Percentiles rank a stretch among this genome's conserved stretches.
Conservation (phyloP, 148 eudicot genomes). For the Cornus controversa region DNA sequence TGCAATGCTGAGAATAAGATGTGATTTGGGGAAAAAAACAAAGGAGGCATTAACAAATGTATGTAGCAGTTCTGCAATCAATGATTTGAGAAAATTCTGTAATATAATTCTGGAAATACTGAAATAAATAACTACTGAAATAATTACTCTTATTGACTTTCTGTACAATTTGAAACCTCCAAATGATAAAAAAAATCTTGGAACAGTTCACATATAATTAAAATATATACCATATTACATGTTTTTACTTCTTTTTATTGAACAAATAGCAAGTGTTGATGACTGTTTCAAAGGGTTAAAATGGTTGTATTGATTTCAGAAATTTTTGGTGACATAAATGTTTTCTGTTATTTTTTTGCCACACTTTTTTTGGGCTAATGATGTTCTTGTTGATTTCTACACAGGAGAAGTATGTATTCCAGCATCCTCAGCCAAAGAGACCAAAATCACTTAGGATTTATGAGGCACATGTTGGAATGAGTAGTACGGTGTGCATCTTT, state of each 20-base stretch:
- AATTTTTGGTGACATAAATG: background rate
- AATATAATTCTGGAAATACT: background rate
- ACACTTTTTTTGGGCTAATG: constrained; percentile 9
- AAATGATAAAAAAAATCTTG: background rate
- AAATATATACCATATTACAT: background rate
- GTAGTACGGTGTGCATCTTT: constrained; percentile 75
- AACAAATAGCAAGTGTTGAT: background rate
- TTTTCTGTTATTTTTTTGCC: background rate
- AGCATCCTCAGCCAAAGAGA: constrained; percentile 85
- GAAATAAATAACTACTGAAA: background rate
- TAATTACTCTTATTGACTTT: background rate
- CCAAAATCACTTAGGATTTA: constrained; percentile 92
- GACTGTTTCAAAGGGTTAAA: background rate
- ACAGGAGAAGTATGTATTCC: constrained; percentile 81
- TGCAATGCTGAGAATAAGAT: background rate
- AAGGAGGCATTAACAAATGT: background rate
- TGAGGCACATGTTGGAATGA: constrained; percentile 96
- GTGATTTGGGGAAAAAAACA: background rate
- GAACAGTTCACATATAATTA: background rate
- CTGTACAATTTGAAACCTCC: background rate
- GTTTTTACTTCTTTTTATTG: background rate
- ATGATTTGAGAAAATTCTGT: background rate
- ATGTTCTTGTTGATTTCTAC: constrained; percentile 24
- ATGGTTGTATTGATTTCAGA: background rate
- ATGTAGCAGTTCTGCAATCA: background rate